Evolutionary conservation across 176 grass and related monocot species (phyloP).

Genomic region (Panicum miliaceum): DNA sequence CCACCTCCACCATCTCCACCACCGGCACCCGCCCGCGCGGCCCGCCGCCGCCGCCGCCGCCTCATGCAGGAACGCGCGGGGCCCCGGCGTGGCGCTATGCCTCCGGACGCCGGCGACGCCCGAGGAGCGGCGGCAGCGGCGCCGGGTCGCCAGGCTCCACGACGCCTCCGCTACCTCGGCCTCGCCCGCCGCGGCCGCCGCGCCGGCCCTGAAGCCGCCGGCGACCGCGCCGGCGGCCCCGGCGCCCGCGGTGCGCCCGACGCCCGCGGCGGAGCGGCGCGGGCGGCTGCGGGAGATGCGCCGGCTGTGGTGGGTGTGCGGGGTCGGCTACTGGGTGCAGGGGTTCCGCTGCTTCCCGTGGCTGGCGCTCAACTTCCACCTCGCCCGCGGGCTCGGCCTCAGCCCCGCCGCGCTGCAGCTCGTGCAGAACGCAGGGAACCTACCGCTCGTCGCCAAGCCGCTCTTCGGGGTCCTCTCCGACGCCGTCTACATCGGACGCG

Average conservation of each 20-base stretch:
- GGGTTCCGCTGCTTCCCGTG: conserved; percentile 94
- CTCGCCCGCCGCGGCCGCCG: not conserved
- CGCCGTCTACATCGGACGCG: conserved; percentile 56
- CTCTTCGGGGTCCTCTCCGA: conserved; percentile 84
- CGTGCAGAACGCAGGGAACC: conserved; percentile 63
- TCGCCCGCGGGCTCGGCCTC: conserved; percentile 57
- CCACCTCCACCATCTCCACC: not conserved
- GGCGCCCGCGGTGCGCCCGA: not conserved
- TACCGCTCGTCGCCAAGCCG: conserved; percentile 85
- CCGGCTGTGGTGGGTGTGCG: conserved; percentile 74
- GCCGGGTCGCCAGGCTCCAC: not conserved
- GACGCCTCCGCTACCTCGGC: not conserved
- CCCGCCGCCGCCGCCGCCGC: not conserved
- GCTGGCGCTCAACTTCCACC: conserved; percentile 89
- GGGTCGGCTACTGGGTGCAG: conserved; percentile 86
- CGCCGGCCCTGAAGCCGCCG: not conserved
- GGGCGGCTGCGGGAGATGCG: conserved; percentile 49
- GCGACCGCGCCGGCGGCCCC: not conserved
- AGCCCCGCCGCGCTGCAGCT: conserved; percentile 68
- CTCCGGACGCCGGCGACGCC: not conserved
- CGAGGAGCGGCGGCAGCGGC: conserved; percentile 2
- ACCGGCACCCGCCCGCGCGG: not conserved
- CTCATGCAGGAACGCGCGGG: not conserved
- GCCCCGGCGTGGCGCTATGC: not conserved
- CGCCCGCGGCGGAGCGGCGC: conserved; percentile 12